A percentile compares a stretch with the other conserved stretches of the same genome.
These are phyloP conservation scores for Fusarium poae DNA, from an alignment of 2,329 filamentous ascomycete genomes.

Conservation along the genomic window DNA sequence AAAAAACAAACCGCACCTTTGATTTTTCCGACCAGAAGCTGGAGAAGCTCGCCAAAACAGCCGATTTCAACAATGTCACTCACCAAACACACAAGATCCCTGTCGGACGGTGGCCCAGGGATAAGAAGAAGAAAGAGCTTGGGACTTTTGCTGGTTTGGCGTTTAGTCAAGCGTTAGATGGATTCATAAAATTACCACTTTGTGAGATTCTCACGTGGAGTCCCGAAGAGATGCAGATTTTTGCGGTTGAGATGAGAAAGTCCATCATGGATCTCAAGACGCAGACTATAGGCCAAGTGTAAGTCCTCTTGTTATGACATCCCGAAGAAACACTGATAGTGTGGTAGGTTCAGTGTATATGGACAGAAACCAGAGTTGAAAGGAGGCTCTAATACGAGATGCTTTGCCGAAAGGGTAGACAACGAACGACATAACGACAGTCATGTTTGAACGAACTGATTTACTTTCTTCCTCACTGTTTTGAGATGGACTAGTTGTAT, in stretches of 20 bases:
- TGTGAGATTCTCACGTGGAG: slow-evolving; percentile 43
- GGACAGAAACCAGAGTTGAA: slow-evolving; percentile 26
- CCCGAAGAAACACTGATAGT: not conserved
- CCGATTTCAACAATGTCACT: slow-evolving; percentile 20
- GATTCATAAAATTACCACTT: slow-evolving; percentile 43
- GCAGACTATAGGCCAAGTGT: slow-evolving; percentile 37
- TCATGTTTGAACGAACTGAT: not conserved
- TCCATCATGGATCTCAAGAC: slow-evolving; percentile 32
- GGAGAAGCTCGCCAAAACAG: slow-evolving; percentile 28
- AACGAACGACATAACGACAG: accelerated
- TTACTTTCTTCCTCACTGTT: too few species aligned
- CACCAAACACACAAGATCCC: slow-evolving; percentile 37
- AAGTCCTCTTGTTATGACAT: not conserved
- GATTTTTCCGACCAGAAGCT: slow-evolving; percentile 40
- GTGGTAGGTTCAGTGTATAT: slow-evolving; percentile 33
- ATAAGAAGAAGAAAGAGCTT: slow-evolving; percentile 43
- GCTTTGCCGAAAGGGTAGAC: not conserved
- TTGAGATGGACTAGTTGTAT: too few species aligned
- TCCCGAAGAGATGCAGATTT: slow-evolving; percentile 41
- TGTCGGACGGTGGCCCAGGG: slow-evolving; percentile 40
- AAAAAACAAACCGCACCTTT: slow-evolving; percentile 34
- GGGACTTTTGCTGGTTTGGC: slow-evolving; percentile 42
- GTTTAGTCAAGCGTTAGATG: slow-evolving; percentile 44
- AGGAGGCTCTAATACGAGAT: accelerated
- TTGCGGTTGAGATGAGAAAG: slow-evolving; percentile 42